Percentiles rank a stretch among this genome's conserved stretches.
phyloP scores from a whole-genome alignment of 1,284 basidiomycete genomes.

The Austroboletus novae-zelandiae region DNA sequence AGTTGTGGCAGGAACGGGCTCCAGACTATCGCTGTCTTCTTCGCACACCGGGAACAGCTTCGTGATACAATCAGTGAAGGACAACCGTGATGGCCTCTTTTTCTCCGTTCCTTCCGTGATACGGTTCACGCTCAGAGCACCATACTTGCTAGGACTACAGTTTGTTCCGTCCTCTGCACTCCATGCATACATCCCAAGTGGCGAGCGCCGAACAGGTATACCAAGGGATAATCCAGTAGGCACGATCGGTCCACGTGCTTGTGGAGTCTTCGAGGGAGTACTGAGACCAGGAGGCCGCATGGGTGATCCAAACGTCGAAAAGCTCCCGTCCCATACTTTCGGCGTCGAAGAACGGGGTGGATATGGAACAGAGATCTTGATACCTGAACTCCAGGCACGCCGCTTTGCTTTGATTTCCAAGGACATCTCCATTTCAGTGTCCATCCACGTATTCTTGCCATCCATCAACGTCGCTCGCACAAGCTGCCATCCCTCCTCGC shows the following conservation, averaged over 20 bases:
- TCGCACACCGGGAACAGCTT: constrained; percentile 32
- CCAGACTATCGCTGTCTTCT: constrained; percentile 25
- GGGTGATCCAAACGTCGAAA: constrained; percentile 1
- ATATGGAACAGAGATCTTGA: constrained; percentile 29
- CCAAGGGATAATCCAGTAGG: constrained; percentile 27
- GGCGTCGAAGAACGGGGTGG: neutral
- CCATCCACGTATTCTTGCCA: constrained; percentile 25
- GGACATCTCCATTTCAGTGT: constrained; percentile 21
- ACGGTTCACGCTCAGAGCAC: too few relatives aligned
- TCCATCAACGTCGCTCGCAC: constrained; percentile 21
- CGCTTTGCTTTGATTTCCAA: constrained; percentile 32
- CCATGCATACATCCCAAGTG: constrained; percentile 25
- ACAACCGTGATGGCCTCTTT: constrained; percentile 15
- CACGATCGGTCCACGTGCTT: constrained; percentile 22
- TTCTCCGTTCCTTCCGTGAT: constrained; percentile 6
- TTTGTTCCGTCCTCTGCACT: constrained; percentile 3
- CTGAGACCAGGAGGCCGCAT: constrained; percentile 25
- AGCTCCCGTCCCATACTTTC: constrained; percentile 6
- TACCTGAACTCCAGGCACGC: constrained; percentile 34
- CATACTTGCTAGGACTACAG: too few relatives aligned
- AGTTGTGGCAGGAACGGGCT: constrained; percentile 7
- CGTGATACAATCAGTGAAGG: constrained; percentile 22
- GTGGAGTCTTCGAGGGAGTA: constrained; percentile 1
- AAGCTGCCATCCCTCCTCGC: constrained; percentile 30
- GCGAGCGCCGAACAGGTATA: constrained; percentile 16